Evolutionary conservation across 176 grass and related monocot species (phyloP).

Genomic region (Tillandsia leiboldiana): DNA sequence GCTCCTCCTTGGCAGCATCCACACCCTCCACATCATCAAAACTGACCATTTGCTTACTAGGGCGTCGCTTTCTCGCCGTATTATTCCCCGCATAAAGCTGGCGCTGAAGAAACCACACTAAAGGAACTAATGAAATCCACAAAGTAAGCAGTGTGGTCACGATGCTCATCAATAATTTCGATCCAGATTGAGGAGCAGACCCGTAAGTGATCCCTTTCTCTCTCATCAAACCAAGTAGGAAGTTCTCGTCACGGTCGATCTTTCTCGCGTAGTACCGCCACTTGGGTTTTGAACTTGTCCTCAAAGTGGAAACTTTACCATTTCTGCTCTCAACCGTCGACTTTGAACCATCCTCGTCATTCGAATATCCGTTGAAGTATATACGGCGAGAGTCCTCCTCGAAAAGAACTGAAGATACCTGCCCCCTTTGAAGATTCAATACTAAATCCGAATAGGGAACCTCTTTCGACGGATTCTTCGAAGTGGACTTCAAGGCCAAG

Average conservation of each 20-base stretch:
- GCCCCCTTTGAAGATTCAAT: conserved; percentile 38
- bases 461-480: conserved; percentile 41
- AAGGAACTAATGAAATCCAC: conserved; percentile 75
- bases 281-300: conserved; percentile 9
- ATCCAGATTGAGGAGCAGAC: conserved; percentile 49
- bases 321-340: not conserved
- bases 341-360: not conserved
- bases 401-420: conserved; percentile 43
- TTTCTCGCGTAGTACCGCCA: conserved; percentile 65
- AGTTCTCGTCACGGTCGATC: conserved; percentile 73
- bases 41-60: conserved; percentile 42
- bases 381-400: conserved; percentile 86
- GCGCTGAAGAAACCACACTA: conserved; percentile 86
- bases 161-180: conserved; percentile 47
- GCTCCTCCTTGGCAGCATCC: conserved; percentile 72
- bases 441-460: conserved; percentile 80
- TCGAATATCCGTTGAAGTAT: conserved; percentile 45
- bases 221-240: conserved; percentile 69
- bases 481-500: conserved; percentile 31
- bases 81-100: conserved; percentile 50
- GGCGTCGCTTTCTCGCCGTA: conserved; percentile 31
- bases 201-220: conserved; percentile 56
- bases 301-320: not conserved
- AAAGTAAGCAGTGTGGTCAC: conserved; percentile 59
- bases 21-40: conserved; percentile 88